phyloP scores from a whole-genome alignment of 1,284 basidiomycete species.

The Psilocybe mexicana region DNA sequence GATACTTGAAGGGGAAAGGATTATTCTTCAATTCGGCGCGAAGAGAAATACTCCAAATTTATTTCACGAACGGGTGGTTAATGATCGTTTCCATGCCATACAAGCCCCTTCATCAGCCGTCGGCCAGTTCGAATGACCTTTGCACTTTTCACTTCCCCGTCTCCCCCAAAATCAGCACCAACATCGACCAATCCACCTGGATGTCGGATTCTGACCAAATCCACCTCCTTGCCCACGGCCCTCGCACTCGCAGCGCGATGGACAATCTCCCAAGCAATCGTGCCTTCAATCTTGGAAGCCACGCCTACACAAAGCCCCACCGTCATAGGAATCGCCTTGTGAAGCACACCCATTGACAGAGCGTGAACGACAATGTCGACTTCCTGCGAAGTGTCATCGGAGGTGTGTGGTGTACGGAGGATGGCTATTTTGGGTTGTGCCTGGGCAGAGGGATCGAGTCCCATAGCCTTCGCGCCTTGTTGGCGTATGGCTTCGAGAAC shows the following conservation, averaged over 20 bases:
- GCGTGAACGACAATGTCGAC: constrained; percentile 63
- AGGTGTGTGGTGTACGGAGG: constrained; percentile 39
- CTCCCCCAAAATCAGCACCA: constrained; percentile 48
- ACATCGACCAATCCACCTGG: constrained; percentile 68
- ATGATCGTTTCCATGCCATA: too few species aligned
- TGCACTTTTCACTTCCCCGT: constrained; percentile 53
- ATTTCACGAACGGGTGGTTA: too few species aligned
- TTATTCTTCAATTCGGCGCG: too few species aligned
- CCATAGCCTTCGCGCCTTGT: constrained; percentile 60
- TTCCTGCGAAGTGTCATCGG: constrained; percentile 24
- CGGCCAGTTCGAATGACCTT: constrained; percentile 68
- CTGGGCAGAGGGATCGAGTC: constrained; percentile 58
- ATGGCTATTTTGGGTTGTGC: constrained; percentile 75
- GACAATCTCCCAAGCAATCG: constrained; percentile 52
- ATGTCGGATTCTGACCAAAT: constrained; percentile 55
- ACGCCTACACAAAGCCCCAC: constrained; percentile 72
- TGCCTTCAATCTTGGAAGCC: constrained; percentile 53
- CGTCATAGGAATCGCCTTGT: constrained; percentile 76
- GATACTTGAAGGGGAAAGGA: too few species aligned
- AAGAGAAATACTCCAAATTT: too few species aligned
- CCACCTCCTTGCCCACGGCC: constrained; percentile 13
- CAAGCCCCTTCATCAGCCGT: constrained; percentile 58
- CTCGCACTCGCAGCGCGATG: constrained; percentile 17
- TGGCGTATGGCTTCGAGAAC: constrained; percentile 57
- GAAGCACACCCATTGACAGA: constrained; percentile 71